phyloP scores from a whole-genome alignment of 2,329 filamentous ascomycete genomes.

The Cladosporium velox region DNA sequence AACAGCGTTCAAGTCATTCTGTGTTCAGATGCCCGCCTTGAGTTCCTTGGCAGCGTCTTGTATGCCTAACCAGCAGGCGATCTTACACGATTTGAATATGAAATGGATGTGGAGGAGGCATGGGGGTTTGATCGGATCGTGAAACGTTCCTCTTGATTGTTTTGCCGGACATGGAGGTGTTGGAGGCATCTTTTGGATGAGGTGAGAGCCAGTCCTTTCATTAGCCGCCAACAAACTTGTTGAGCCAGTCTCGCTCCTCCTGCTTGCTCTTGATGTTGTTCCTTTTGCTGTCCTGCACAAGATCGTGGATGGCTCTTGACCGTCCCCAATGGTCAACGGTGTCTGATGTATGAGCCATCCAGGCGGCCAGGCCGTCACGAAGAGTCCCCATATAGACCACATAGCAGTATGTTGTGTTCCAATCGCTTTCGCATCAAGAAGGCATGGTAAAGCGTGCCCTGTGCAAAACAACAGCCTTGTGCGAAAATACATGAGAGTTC shows the following conservation, averaged over 20 bases:
- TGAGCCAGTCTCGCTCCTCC: neutral
- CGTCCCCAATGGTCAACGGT: neutral
- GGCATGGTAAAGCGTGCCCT: neutral
- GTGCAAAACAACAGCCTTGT: neutral
- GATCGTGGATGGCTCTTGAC: neutral
- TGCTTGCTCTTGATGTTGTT: neutral
- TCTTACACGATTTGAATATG: constrained; percentile 9
- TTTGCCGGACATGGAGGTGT: neutral
- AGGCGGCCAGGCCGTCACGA: neutral
- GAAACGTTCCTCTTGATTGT: neutral
- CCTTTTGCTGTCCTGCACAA: neutral
- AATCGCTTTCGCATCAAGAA: neutral
- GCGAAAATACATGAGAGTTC: neutral
- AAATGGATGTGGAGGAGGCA: neutral
- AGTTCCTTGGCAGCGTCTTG: constrained; percentile 6
- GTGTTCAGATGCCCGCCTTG: neutral
- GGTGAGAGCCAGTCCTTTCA: neutral
- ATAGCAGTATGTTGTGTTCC: neutral
- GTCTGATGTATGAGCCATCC: neutral
- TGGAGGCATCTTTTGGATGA: neutral
- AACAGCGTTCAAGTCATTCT: constrained; percentile 10
- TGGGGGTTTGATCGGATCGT: neutral
- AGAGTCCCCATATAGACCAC: neutral
- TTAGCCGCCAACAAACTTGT: neutral
- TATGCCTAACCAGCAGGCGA: neutral